These are phyloP conservation scores for Hansenula anomala DNA, from an alignment of 1,139 yeast genomes.

Conservation along the genomic window DNA sequence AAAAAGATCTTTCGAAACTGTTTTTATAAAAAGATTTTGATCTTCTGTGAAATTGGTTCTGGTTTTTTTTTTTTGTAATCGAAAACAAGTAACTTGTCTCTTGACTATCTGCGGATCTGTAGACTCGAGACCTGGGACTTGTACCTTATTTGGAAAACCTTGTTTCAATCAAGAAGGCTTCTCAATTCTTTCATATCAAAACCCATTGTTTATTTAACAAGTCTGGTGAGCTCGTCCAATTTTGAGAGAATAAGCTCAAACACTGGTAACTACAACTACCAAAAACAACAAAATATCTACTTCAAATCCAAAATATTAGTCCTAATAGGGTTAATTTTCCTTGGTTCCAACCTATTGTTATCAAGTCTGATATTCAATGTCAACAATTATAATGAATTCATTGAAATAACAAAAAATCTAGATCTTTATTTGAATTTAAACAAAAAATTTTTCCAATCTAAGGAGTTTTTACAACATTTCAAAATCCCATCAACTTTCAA, in stretches of 20 bases:
- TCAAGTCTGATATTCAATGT: constrained; percentile 15
- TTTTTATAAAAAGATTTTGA: too few species aligned
- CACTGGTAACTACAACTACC: neutral
- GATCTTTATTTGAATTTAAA: constrained; percentile 15
- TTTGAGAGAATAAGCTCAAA: neutral
- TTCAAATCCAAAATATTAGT: constrained; percentile 19
- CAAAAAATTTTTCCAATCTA: constrained; percentile 16
- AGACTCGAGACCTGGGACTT: too few species aligned
- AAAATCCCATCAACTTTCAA: constrained; percentile 4
- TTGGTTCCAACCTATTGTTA: constrained; percentile 15
- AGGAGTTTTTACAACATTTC: constrained; percentile 13
- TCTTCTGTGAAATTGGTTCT: too few species aligned
- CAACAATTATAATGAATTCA: constrained; percentile 15
- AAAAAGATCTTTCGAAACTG: too few species aligned
- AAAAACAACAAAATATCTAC: constrained; percentile 10
- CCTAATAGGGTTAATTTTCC: constrained; percentile 14
- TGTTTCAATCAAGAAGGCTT: neutral
- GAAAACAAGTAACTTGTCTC: too few species aligned
- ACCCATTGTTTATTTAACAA: neutral
- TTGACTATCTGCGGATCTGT: too few species aligned
- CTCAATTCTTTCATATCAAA: neutral
- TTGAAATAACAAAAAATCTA: constrained; percentile 14
- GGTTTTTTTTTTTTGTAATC: too few species aligned
- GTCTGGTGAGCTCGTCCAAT: neutral
- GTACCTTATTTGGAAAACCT: too few species aligned